Conservation (phyloP, 495 filamentous ascomycete genomes). For the Penicillium mononematosum region DNA sequence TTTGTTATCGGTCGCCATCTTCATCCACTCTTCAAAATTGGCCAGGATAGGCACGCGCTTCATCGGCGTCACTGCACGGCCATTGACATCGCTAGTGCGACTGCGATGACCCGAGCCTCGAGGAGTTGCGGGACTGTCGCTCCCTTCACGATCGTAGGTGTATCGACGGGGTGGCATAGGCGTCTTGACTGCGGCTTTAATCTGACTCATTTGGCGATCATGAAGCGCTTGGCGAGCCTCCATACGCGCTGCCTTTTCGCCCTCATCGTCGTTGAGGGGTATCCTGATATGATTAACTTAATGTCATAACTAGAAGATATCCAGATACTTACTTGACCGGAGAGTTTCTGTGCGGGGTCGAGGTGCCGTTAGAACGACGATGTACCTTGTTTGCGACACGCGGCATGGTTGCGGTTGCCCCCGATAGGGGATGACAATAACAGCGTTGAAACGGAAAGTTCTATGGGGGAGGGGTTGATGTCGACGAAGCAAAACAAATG, state of each 20-base stretch:
- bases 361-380: slow-evolving; percentile 50
- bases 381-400: slow-evolving; percentile 62
- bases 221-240: slow-evolving; percentile 86
- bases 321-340: slow-evolving; percentile 61
- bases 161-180: slow-evolving; percentile 68
- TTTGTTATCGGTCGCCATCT: slow-evolving; percentile 99
- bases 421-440: slow-evolving; percentile 28
- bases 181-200: slow-evolving; percentile 82
- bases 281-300: slow-evolving; percentile 51
- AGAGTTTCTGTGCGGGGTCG: slow-evolving; percentile 61
- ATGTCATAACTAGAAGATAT: slow-evolving; percentile 1
- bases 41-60: slow-evolving; percentile 93
- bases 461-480: slow-evolving; percentile 12
- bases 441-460: slow-evolving; percentile 8
- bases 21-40: slow-evolving; percentile 99
- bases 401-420: slow-evolving; percentile 60
- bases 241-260: slow-evolving; percentile 84
- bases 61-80: slow-evolving; percentile 84
- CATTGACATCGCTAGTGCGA: slow-evolving; percentile 62
- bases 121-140: slow-evolving; percentile 65
- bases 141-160: slow-evolving; percentile 60
- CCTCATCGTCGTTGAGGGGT: slow-evolving; percentile 91
- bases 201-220: slow-evolving; percentile 86
- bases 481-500: slow-evolving; percentile 24
- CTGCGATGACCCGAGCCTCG: slow-evolving; percentile 50